Evolutionary conservation across 257 asterid species (phyloP).

Genomic region (Nicotiana tabacum): DNA sequence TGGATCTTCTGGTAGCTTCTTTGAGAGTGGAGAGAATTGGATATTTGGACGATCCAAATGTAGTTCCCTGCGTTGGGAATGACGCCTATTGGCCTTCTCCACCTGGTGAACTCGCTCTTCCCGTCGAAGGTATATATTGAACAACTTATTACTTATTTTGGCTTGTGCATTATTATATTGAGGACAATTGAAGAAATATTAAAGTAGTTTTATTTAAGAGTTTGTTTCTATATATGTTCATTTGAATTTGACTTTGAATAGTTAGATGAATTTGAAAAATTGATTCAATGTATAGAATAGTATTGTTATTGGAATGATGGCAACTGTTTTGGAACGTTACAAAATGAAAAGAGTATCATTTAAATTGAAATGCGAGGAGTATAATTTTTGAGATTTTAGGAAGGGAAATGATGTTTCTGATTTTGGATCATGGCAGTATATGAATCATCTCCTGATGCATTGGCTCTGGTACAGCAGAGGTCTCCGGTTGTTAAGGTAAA

Average conservation of each 20-base stretch:
- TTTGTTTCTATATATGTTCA: background rate
- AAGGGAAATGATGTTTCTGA: background rate
- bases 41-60: slow-evolving; percentile 72
- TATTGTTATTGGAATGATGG: background rate
- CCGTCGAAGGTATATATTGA: slow-evolving; percentile 62
- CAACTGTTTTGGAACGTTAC: background rate
- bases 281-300: background rate
- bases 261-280: background rate
- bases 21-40: slow-evolving; percentile 60
- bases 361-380: background rate
- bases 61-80: slow-evolving; percentile 92
- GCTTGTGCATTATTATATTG: background rate
- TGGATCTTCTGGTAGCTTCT: slow-evolving; percentile 77
- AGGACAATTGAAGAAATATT: background rate
- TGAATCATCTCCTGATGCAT: slow-evolving; percentile 44
- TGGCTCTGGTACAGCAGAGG: slow-evolving; percentile 84
- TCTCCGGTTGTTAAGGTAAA: slow-evolving; percentile 87
- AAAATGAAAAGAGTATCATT: background rate
- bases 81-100: slow-evolving; percentile 84
- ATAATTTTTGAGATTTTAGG: background rate
- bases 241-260: background rate
- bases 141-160: background rate
- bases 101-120: slow-evolving; percentile 65
- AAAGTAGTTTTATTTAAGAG: background rate
- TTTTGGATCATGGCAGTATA: slow-evolving; percentile 49